Evolutionary conservation across 2,329 filamentous ascomycete species (phyloP).

Genomic region (Sporothrix curviconia): DNA sequence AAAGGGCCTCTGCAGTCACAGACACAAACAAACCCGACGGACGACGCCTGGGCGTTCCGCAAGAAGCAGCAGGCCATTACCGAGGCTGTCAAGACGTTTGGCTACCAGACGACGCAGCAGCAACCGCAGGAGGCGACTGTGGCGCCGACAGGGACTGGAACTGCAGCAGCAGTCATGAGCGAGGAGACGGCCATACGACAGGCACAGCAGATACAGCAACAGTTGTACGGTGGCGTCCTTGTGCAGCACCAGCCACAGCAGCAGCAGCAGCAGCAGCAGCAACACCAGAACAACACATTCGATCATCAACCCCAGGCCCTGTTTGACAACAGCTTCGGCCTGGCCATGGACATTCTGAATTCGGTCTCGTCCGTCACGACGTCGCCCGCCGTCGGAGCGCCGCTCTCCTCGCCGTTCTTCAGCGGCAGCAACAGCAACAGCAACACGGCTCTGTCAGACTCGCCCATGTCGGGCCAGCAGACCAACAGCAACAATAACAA

Average conservation of each 20-base stretch:
- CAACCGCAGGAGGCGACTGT: no score
- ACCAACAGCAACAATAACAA: no score
- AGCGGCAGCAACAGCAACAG: conserved; percentile 5
- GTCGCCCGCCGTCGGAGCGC: not conserved
- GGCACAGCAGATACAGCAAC: not conserved
- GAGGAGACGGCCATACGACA: not conserved
- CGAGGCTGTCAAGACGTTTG: conserved; percentile 9
- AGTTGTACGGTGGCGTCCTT: conserved; percentile 25
- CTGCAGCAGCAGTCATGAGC: no score
- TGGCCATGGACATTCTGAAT: not conserved
- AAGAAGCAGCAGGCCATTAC: conserved; percentile 7
- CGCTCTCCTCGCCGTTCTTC: not conserved
- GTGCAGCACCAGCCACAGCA: conserved; percentile 24
- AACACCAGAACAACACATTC: not conserved
- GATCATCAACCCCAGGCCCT: conserved; percentile 2
- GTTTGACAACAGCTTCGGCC: not conserved
- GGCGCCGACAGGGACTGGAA: no score
- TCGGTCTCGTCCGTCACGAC: not conserved
- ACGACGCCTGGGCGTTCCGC: not conserved
- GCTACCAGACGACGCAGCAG: conserved; percentile 10
- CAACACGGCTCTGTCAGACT: not conserved
- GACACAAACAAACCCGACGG: not conserved
- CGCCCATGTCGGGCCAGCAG: conserved; percentile 17
- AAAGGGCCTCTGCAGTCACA: no score
- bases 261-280: not conserved